Evolutionary conservation across 2,329 filamentous ascomycete species (phyloP).

Genomic region (Ceratocystis papillata): DNA sequence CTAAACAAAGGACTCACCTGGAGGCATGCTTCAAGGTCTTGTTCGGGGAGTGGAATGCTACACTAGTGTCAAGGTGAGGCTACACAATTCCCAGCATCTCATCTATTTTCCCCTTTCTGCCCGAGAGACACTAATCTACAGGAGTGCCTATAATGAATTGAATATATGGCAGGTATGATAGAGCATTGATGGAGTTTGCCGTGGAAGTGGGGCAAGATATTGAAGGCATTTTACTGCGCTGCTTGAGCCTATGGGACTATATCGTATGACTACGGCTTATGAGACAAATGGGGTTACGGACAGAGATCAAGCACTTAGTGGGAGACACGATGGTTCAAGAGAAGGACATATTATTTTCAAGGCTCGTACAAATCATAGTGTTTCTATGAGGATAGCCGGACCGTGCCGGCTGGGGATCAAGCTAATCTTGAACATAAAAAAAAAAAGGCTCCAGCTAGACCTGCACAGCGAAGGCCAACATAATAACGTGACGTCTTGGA

Average conservation of each 20-base stretch:
- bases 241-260: not conserved
- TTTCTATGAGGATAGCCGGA: not conserved
- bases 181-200: too few relatives aligned
- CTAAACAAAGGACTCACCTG: too few relatives aligned
- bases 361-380: not conserved
- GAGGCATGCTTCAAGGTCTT: not conserved
- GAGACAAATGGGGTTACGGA: not conserved
- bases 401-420: not conserved
- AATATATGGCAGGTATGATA: too few relatives aligned
- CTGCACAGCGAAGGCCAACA: conserved; percentile 8
- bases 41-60: not conserved
- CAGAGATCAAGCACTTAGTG: not conserved
- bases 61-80: not conserved
- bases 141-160: not conserved
- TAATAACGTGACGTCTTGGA: not conserved
- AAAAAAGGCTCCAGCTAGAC: not conserved
- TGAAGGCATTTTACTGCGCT: too few relatives aligned
- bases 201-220: too few relatives aligned
- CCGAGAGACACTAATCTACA: not conserved
- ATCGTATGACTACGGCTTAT: not conserved
- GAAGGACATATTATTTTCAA: conserved; percentile 7
- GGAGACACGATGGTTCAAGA: not conserved
- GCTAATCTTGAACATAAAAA: not conserved
- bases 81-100: not conserved
- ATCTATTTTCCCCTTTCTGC: not conserved